Conservation (phyloP, 2,329 filamentous ascomycete genomes). For the Penicillium sumatraense region DNA sequence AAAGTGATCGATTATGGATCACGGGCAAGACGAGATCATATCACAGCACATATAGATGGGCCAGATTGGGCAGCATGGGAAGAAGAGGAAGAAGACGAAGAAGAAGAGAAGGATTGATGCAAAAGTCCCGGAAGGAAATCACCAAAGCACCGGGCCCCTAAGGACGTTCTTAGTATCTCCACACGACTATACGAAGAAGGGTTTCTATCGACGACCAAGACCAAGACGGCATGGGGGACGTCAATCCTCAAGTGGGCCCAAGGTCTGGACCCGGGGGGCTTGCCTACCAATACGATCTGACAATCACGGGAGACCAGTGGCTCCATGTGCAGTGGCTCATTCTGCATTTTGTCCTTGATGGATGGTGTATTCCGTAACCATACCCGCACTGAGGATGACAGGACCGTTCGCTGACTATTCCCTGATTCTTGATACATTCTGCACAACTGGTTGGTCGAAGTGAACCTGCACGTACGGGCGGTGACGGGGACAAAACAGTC, state of each 20-base stretch:
- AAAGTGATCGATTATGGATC: not conserved
- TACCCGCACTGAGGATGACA: constrained; percentile 6
- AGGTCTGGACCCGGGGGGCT: constrained; percentile 1
- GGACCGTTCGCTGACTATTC: constrained; percentile 6
- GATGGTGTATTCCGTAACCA: not conserved
- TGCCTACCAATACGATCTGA: not conserved
- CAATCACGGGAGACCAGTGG: not conserved
- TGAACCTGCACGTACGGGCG: constrained; percentile 9
- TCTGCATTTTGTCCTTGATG: not conserved
- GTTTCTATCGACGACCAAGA: constrained; percentile 3
- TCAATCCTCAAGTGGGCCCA: not conserved
- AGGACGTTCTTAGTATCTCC: constrained; percentile 9
- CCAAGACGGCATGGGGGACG: constrained; percentile 4
- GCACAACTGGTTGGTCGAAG: constrained; percentile 5
- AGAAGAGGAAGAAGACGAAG: constrained; percentile 1
- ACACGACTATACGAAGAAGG: constrained; percentile 17
- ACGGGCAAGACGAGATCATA: not conserved
- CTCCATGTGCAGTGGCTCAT: not conserved
- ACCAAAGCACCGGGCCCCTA: constrained; percentile 6
- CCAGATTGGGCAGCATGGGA: constrained; percentile 22
- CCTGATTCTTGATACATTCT: not conserved
- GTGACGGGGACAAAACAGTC: constrained; percentile 17
- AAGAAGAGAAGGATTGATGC: constrained; percentile 7
- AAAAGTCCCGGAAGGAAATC: constrained; percentile 19
- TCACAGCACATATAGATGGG: constrained; percentile 4